Evolutionary conservation across 371 early-diverging fungal species (phyloP).

Genomic region (Globomyces sp.): DNA sequence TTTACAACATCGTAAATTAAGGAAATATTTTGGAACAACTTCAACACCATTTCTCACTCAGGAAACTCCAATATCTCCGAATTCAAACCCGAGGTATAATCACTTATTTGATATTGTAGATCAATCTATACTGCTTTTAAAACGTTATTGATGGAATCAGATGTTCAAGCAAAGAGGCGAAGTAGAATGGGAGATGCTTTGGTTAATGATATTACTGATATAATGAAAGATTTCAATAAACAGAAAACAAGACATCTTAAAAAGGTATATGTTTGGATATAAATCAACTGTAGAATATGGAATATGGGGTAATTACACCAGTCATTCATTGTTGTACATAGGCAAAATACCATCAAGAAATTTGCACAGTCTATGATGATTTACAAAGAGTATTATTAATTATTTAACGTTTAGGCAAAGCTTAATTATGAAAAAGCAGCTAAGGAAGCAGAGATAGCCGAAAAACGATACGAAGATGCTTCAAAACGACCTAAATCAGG

Average conservation of each 20-base stretch:
- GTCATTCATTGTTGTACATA: conserved; percentile 11
- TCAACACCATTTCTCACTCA: conserved; percentile 5
- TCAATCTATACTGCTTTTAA: conserved; percentile 24
- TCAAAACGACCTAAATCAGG: conserved; percentile 43
- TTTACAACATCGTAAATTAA: conserved; percentile 16
- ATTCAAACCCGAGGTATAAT: not conserved
- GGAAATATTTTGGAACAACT: conserved; percentile 18
- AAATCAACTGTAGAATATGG: conserved; percentile 25
- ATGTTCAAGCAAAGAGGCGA: conserved; percentile 28
- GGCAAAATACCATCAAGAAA: conserved; percentile 35
- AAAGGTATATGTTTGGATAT: conserved; percentile 22
- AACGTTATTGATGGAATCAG: conserved; percentile 31
- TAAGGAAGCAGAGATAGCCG: conserved; percentile 36
- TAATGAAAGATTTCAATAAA: conserved; percentile 37
- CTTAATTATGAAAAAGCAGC: conserved; percentile 41
- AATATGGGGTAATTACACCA: conserved; percentile 21
- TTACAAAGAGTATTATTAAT: conserved; percentile 24
- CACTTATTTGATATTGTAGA: not conserved
- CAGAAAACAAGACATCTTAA: conserved; percentile 25
- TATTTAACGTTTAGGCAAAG: conserved; percentile 19
- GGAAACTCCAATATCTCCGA: not conserved
- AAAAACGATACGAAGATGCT: conserved; percentile 42
- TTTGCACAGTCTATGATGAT: conserved; percentile 40
- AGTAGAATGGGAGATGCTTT: conserved; percentile 28
- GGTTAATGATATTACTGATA: conserved; percentile 33